Conservation (phyloP, 2,329 filamentous ascomycete species). For the Colletotrichum incanum region DNA sequence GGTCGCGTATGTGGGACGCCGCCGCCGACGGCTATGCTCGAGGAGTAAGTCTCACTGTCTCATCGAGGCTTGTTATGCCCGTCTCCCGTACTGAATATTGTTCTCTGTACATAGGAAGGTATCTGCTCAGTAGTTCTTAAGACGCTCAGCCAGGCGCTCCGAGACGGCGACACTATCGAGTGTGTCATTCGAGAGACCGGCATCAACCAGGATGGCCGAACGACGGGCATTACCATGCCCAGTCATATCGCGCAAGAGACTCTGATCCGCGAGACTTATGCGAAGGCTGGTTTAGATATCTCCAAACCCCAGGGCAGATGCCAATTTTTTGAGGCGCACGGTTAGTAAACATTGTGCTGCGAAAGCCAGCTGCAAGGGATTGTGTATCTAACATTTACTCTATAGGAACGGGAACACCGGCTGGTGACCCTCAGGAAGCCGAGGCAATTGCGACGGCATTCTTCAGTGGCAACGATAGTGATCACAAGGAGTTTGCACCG, state of each 20-base stretch:
- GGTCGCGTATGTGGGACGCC: conserved; percentile 58
- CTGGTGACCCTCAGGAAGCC: conserved; percentile 62
- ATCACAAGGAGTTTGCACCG: background rate
- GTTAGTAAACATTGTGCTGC: conserved; percentile 20
- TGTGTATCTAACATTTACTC: too few relatives aligned
- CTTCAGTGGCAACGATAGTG: background rate
- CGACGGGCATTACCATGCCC: conserved; percentile 54
- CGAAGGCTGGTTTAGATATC: conserved; percentile 26
- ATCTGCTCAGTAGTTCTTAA: conserved; percentile 64
- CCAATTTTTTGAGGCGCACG: conserved; percentile 52
- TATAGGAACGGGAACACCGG: conserved; percentile 67
- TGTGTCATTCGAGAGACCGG: conserved; percentile 46
- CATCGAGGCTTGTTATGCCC: too few relatives aligned
- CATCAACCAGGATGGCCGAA: conserved; percentile 45
- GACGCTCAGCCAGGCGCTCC: conserved; percentile 58
- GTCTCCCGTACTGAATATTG: background rate
- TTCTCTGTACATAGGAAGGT: conserved; percentile 61
- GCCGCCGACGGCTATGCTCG: conserved; percentile 63
- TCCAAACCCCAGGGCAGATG: conserved; percentile 32
- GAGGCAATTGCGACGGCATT: conserved; percentile 48
- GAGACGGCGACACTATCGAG: conserved; percentile 47
- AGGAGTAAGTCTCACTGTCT: background rate
- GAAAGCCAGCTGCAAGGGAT: too few relatives aligned
- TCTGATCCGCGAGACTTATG: conserved; percentile 50
- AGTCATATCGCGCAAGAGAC: conserved; percentile 48